Conservation (phyloP, 2,329 filamentous ascomycete genomes). For the Coniochaeta sp. region DNA sequence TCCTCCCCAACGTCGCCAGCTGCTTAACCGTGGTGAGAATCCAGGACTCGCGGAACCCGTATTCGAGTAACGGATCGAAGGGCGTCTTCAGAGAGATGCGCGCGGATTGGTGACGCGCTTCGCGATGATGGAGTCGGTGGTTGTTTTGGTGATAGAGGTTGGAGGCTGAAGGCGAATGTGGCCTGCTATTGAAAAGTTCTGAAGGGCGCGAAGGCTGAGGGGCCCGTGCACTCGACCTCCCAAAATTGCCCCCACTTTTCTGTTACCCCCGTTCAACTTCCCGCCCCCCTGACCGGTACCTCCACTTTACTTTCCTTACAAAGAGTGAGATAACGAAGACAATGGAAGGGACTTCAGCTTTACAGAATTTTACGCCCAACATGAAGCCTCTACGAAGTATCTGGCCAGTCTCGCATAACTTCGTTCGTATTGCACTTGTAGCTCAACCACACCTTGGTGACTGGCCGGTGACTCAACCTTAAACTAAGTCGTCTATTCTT, state of each 20-base stretch:
- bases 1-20: constrained; percentile 39
- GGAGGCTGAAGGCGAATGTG: constrained; percentile 15
- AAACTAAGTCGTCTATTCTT: no score
- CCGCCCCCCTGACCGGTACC: neutral
- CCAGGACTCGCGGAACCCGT: constrained; percentile 28
- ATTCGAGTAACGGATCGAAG: constrained; percentile 24
- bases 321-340: neutral
- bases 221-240: neutral
- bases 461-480: neutral
- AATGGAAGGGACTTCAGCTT: neutral
- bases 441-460: neutral
- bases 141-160: constrained; percentile 28
- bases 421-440: no score
- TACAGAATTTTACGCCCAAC: neutral
- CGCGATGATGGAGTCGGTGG: constrained; percentile 35
- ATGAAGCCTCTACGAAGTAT: neutral
- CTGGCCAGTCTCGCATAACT: neutral
- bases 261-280: neutral
- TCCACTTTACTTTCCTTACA: neutral
- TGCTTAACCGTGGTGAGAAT: constrained; percentile 25
- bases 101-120: constrained; percentile 45
- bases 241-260: neutral
- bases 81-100: constrained; percentile 21
- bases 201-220: constrained; percentile 14
- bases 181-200: constrained; percentile 17